These are phyloP conservation scores for Rhynchosporium secalis DNA, from an alignment of 2,329 filamentous ascomycete species.

Conservation along the genomic window DNA sequence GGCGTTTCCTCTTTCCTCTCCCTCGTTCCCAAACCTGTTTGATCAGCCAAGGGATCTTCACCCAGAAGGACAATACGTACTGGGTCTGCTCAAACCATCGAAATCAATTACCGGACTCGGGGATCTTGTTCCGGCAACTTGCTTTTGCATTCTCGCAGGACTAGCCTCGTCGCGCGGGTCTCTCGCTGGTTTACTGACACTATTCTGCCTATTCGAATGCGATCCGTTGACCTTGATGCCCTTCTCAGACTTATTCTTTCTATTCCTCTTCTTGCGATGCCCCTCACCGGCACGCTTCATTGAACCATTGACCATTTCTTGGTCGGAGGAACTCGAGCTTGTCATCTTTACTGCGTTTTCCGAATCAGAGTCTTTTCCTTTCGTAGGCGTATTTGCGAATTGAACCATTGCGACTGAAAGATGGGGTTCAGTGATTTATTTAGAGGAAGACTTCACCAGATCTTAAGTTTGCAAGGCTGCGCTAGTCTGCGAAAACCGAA, in stretches of 20 bases:
- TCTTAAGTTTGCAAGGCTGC: constrained; percentile 13
- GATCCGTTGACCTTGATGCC: constrained; percentile 30
- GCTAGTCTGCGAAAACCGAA: constrained; percentile 10
- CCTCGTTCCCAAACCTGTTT: constrained; percentile 61
- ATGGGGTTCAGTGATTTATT: constrained; percentile 11
- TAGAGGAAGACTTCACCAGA: constrained; percentile 22
- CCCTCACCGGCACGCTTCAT: constrained; percentile 25
- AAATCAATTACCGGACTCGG: constrained; percentile 61
- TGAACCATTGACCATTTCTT: constrained; percentile 24
- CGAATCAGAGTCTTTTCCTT: constrained; percentile 19
- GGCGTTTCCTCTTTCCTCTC: constrained; percentile 58
- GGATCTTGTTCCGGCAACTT: constrained; percentile 43
- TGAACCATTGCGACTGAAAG: constrained; percentile 28
- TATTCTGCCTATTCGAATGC: constrained; percentile 48
- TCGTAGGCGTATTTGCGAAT: constrained; percentile 27
- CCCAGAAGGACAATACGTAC: constrained; percentile 40
- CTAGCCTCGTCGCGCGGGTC: constrained; percentile 55
- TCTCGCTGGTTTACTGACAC: constrained; percentile 60
- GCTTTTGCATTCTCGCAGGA: constrained; percentile 30
- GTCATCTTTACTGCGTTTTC: constrained; percentile 14
- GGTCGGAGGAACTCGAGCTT: constrained; percentile 20
- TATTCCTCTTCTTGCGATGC: constrained; percentile 32
- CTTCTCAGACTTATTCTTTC: constrained; percentile 31
- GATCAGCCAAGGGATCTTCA: constrained; percentile 10
- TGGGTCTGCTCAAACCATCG: constrained; percentile 61